Base-by-base conservation (phyloP, 805 yeast species). In the Zygosaccharomyces gambellarensis region DNA sequence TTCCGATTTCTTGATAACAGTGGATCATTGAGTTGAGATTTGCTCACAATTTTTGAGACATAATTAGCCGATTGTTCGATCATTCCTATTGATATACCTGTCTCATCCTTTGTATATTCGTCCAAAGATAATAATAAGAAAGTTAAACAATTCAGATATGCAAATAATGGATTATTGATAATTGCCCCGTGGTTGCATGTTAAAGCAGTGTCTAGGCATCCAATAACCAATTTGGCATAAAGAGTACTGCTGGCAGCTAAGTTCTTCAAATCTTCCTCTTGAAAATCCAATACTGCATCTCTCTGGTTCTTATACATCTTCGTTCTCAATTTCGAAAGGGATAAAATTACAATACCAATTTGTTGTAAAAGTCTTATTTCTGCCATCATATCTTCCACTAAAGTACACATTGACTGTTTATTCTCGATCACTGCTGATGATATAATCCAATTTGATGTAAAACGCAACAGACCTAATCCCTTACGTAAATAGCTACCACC, bases 71-170 rank as follows among this genome's bases (percentile, higher is more conserved):
- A 51, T 12, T 50, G 51, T 8, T 61, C 56, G 14, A 66, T 45
- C 65, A 66, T 58, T 1, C 68, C 69, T 14, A 62, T 49, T 2
- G 70, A 60, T n/a, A 49, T 39, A 4, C 69, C 68, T 21, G 54
- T 48, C 32, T 62, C 56, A 32, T 62, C 61, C 12, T 48, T 48
- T 25, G 56, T 52, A 46, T 56, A 66, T 45, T 60, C 59, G 38
- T 66, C 65, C 36, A 66, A 50, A 1, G 70, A 66, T 12, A 65
- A 22, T 39, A 66, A 40, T 22, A 62, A 45, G 34, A 58, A 60
- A 2, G 58, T 44, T 34, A 64, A 46, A 17, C 62, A 54, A 9
- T 62, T 56, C 14, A 66, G 48, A 45, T 60, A 66, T 10, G 50
- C 25, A 2, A 44, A n/a, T 21, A 57, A 36, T 3, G 49, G 45